Percentiles rank a stretch among this genome's conserved stretches.
phyloP scores from a whole-genome alignment of 345 rosid genomes.

The Trapa bicornis region DNA sequence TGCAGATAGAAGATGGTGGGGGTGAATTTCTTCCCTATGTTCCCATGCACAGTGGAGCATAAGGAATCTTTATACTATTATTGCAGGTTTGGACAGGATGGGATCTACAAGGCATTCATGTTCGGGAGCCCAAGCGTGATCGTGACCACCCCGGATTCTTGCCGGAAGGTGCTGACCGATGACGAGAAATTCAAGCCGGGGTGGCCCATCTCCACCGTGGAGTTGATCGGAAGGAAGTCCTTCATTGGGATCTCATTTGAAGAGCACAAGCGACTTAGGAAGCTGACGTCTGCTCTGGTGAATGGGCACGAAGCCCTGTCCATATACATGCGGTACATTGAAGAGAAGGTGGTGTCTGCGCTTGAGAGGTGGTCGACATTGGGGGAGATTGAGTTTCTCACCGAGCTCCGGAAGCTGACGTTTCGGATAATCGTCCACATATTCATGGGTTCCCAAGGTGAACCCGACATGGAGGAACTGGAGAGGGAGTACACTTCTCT shows the following conservation, averaged over 20 bases:
- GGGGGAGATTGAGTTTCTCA: slow-evolving; percentile 57
- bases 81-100: slow-evolving; percentile 49
- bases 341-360: slow-evolving; percentile 37
- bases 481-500: slow-evolving; percentile 66
- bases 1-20: background rate
- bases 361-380: slow-evolving; percentile 54
- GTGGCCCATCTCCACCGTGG: slow-evolving; percentile 58
- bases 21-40: background rate
- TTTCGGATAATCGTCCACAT: slow-evolving; percentile 70
- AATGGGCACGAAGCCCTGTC: slow-evolving; percentile 75
- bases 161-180: slow-evolving; percentile 44
- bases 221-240: slow-evolving; percentile 70
- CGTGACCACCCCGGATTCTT: slow-evolving; percentile 60
- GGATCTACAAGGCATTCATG: slow-evolving; percentile 73
- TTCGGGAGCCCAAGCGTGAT: slow-evolving; percentile 71
- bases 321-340: slow-evolving; percentile 45
- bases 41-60: background rate
- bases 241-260: slow-evolving; percentile 54
- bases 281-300: slow-evolving; percentile 61
- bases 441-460: slow-evolving; percentile 65
- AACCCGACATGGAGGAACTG: slow-evolving; percentile 41
- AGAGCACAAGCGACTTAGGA: slow-evolving; percentile 81
- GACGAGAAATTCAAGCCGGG: slow-evolving; percentile 72
- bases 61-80: background rate
- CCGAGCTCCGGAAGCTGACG: slow-evolving; percentile 64